Base-by-base conservation (phyloP, 192 early-diverging fungal genomes). In the Coemansia sp. region DNA sequence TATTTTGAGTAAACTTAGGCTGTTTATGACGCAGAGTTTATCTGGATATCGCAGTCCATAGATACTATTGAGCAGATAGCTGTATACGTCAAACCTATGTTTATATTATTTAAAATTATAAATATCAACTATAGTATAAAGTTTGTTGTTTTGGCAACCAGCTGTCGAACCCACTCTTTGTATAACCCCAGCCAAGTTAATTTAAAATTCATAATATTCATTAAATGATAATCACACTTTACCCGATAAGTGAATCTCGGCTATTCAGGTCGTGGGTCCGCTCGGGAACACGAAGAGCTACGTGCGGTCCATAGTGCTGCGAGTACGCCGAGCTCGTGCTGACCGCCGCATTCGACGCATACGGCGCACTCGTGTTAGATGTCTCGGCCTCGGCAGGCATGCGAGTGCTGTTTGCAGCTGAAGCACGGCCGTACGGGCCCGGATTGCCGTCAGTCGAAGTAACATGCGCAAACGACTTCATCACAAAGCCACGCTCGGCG, bases 241-340 rank as follows among this genome's bases (percentile, higher is more conserved):
- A 15, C 25, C 14, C 17, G n/a, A 60, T 40, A 17, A 73, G 60
- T 21, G 71, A 63, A 1, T 67, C 65, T 11, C 57, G 36, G 56
- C 71, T 73, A 21, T 60, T 23, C 37, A 65, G 42, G 15, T 26
- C 64, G 49, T 54, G 47, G 40, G 56, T n/a, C 18, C 37, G 23
- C 11, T 36, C 42, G 17, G 61, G 66, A 2, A 58, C 53, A 21
- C 65, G 65, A 50, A 48, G 34, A 14, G 59, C 64, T 1, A 56
- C 18, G 2, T 52, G 59, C 31, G 71, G 57, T 7, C 60, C 57
- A 26, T 60, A 65, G 44, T 61, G 61, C 44, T 68, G 61, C 53
- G 66, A 74, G 58, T 64, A 64, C 3, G 50, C 58, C 9, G 72
- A 60, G 0, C 61, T 58, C 0, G 58, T 60, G 38, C 66, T 28